phyloP scores from a whole-genome alignment of 352 stramenopile species.

The Aphanomyces stellatus region DNA sequence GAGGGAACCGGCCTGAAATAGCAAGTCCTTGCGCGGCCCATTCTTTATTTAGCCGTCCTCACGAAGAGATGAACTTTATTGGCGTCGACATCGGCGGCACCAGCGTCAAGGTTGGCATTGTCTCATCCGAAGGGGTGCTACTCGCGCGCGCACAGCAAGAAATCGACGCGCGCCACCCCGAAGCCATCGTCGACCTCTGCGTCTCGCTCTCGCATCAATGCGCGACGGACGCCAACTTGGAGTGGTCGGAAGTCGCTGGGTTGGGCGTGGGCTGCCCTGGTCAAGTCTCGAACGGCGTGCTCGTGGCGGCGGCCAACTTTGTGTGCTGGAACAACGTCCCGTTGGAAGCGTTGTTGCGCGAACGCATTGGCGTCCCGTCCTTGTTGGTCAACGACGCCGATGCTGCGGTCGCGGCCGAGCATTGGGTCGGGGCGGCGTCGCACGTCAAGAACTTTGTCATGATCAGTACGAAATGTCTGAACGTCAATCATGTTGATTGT shows the following conservation, averaged over 20 bases:
- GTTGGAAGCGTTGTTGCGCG: slow-evolving; percentile 42
- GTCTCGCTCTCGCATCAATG: slow-evolving; percentile 32
- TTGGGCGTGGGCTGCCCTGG: slow-evolving; percentile 63
- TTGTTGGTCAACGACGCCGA: slow-evolving; percentile 70
- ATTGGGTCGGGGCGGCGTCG: slow-evolving; percentile 62
- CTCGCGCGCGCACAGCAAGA: slow-evolving; percentile 39
- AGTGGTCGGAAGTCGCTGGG: slow-evolving; percentile 25
- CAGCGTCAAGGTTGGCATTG: slow-evolving; percentile 64
- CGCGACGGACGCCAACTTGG: slow-evolving; percentile 24
- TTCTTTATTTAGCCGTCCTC: no score
- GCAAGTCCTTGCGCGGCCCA: no score
- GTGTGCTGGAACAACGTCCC: slow-evolving; percentile 54
- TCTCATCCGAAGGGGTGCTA: slow-evolving; percentile 37
- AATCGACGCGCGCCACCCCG: slow-evolving; percentile 33
- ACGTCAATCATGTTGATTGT: background rate
- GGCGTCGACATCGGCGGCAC: slow-evolving; percentile 69
- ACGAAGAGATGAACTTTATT: no score
- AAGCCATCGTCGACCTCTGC: slow-evolving; percentile 48
- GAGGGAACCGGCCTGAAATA: no score
- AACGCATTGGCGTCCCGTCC: slow-evolving; percentile 32
- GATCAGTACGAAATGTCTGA: slow-evolving; percentile 69
- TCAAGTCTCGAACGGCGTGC: slow-evolving; percentile 40
- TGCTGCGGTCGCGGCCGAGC: slow-evolving; percentile 67
- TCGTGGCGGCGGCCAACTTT: slow-evolving; percentile 66
- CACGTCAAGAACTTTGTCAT: slow-evolving; percentile 67